Evolutionary conservation across 495 filamentous ascomycete genomes (phyloP), one percentile per base, ranked within the genome.

Genomic region (Annulohypoxylon moriforme): DNA sequence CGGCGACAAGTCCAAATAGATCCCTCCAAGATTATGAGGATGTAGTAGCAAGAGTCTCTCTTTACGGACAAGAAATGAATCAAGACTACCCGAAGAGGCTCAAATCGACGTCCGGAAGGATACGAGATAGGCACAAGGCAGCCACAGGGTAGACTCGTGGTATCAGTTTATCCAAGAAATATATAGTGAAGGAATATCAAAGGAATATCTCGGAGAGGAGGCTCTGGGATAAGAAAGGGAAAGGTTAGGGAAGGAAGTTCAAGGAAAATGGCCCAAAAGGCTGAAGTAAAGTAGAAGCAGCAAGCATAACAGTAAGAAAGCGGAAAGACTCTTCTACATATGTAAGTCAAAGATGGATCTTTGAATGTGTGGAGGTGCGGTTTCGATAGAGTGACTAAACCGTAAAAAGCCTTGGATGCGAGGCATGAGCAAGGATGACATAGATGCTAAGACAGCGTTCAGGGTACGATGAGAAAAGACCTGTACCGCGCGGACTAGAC

Each of bases 331-430:
- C 59, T 59, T 68, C 57, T 71, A 44, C 40, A 44, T 44, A 44
- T 44, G 40, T 44, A 68, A 22, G 59, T 68, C 64, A 27, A 74
- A 71, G 59, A 60, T 60, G 56, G 68, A 68, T 68, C 68, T 74
- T 49, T 67, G 52, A 67, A 62, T 60, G 73, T 75, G 73, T 75
- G 72, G 77, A 73, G 71, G 67, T 60, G 60, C 46, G 67, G 65
- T 73, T 77, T 75, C 71, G 75, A 80, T 70, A 71, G 63, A 72
- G 60, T 71, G 56, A 70, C 76, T 77, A 78, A 70, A 71, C 73
- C 76, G 64, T 60, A 77, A 76, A 59, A 64, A 78, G 75, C 60
- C 71, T 71, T 66, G 64, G 69, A 78, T 75, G 76, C 68, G 76
- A 77, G 67, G 63, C 67, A 68, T 65, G 68, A 59, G 65, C 72